Evolutionary conservation across 1,284 basidiomycete genomes (phyloP), one percentile per base, ranked within the genome.

Genomic region (Ganoderma resinaceum): DNA sequence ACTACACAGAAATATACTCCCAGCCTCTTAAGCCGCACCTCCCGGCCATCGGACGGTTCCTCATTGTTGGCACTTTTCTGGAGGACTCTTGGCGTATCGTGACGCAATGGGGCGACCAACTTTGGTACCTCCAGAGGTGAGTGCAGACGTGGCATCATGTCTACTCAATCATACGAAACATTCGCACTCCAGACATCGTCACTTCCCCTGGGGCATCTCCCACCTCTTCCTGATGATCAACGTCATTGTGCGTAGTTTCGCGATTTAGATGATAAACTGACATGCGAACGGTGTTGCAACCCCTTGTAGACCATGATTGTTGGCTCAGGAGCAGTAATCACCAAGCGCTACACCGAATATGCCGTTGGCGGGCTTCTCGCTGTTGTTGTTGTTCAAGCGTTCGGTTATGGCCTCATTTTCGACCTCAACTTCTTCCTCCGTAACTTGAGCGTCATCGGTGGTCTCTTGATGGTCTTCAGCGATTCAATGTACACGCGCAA

Each of bases 341-440:
- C 89, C 71, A 97, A 96, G 82, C 90, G 91, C 71, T 90, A 93
- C 84, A 93, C 96, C 1, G 95, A 98, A 82, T 91, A 91, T 80
- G 93, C 96, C 23, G 94, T 97, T 71, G 91, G 91, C 57, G 96
- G 95, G 71, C 92, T 99, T 62, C 87, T 99, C 64, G 87, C 85
- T 67, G 98, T 99, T 52, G 97, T 99, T 64, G 83, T 99, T 75
- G 90, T 97, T 67, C 98, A 99, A 83, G 98, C 95, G 75, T 82
- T 79, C 80, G 81, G 80, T 43, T 82, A 79, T 70, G 82, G 80
- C 52, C 84, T 82, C 42, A 86, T 86, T 74, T 87, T 85, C 61
- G 98, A 99, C 86, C 86, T 99, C 78, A 99, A 95, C 83, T 99
- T 99, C 88, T 99, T 99, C 95, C 92, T 99, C 58, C 88, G 81